Evolutionary conservation across 2,329 filamentous ascomycete genomes (phyloP).

Genomic region (Venturiaceae sp.): DNA sequence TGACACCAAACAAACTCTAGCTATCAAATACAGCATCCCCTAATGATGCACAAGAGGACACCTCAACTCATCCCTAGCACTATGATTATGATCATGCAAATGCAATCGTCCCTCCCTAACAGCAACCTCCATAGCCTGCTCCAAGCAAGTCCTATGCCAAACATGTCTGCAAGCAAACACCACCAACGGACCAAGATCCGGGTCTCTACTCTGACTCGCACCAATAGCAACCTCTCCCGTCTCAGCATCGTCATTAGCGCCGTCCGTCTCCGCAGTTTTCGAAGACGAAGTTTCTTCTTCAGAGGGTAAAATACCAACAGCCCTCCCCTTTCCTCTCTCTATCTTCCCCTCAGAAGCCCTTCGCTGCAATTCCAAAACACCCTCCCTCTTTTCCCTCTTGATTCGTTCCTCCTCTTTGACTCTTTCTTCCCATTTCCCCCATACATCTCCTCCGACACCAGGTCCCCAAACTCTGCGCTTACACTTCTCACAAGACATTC

Average conservation of each 20-base stretch:
- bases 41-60: slow-evolving; percentile 2
- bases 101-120: neutral
- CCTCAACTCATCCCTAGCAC: neutral
- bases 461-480: slow-evolving; percentile 79
- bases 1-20: neutral
- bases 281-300: slow-evolving; percentile 23
- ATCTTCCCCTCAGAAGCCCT: slow-evolving; percentile 25
- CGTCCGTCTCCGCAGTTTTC: slow-evolving; percentile 32
- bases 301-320: slow-evolving; percentile 8
- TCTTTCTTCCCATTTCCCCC: slow-evolving; percentile 69
- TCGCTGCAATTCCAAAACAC: slow-evolving; percentile 16
- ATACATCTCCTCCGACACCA: slow-evolving; percentile 66
- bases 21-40: neutral
- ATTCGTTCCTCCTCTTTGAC: slow-evolving; percentile 31
- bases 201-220: neutral
- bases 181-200: slow-evolving; percentile 15
- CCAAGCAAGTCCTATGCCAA: slow-evolving; percentile 26
- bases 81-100: neutral
- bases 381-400: slow-evolving; percentile 23
- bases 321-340: slow-evolving; percentile 47
- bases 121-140: slow-evolving; percentile 11
- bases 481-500: slow-evolving; percentile 83
- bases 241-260: slow-evolving; percentile 25
- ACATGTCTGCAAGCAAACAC: slow-evolving; percentile 31
- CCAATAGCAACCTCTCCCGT: slow-evolving; percentile 19